Evolutionary conservation across 192 early-diverging fungal species (phyloP), one percentile per base, ranked within the genome.

Genomic region (Coemansia biformis): DNA sequence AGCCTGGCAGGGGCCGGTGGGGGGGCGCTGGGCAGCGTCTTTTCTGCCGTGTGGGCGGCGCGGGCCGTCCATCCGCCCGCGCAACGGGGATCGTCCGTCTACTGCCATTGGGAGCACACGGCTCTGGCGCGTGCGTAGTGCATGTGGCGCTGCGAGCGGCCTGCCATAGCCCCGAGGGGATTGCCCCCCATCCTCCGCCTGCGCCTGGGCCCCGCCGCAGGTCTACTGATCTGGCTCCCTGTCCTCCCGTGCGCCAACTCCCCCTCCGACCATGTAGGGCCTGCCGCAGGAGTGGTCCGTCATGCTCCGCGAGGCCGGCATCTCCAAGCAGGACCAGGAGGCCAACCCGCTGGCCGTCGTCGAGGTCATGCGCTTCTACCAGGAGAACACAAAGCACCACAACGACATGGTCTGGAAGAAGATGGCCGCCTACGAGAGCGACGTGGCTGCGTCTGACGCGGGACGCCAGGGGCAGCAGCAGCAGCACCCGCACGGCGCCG

Each of bases 231-330:
- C n/a, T n/a, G n/a, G n/a, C n/a, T n/a, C n/a, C n/a, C n/a, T n/a
- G n/a, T n/a, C n/a, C n/a, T n/a, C n/a, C n/a, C n/a, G n/a, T n/a
- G n/a, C n/a, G n/a, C n/a, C n/a, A n/a, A n/a, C n/a, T n/a, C n/a
- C n/a, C n/a, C n/a, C n/a, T n/a, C n/a, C n/a, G 24, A 10, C 24
- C 5, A 33, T 46, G 44, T 74, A 93, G 91, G 95, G 95, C 33
- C 64, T 98, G 36, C 95, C 95, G 18, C 81, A 85, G 58, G 89
- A 93, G 70, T 98, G 95, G 93, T 85, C 90, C 26, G 77, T 83
- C 23, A 75, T 98, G 67, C 78, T 98, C 24, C 83, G 88, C 57
- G 87, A 95, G 48, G 86, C 92, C 38, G 95, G 95, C 30, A 98
- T 98, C 48, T 82, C 91, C 40, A 89, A 91, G 61, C 83, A 90